These are phyloP conservation scores for Cladosporium sp. DNA, from an alignment of 2,329 filamentous ascomycete genomes.

Conservation along the genomic window DNA sequence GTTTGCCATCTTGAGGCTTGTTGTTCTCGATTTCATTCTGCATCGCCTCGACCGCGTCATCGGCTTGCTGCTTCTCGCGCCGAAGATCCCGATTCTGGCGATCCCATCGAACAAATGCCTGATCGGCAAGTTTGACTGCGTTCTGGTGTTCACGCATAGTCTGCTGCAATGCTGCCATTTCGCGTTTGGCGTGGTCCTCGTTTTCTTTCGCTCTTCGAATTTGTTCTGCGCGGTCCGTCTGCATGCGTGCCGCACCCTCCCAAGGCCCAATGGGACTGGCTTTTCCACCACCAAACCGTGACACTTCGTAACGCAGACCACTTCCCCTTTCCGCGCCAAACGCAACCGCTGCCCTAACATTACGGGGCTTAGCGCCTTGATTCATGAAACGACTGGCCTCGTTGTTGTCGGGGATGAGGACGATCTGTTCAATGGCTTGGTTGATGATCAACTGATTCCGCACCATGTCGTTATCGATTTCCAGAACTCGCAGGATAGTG, in stretches of 20 bases:
- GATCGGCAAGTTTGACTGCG: conserved; percentile 46
- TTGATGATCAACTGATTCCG: conserved; percentile 80
- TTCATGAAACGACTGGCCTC: conserved; percentile 69
- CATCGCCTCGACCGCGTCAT: conserved; percentile 60
- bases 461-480: conserved; percentile 72
- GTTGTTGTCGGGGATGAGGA: conserved; percentile 65
- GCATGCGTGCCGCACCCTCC: conserved; percentile 55
- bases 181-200: conserved; percentile 32
- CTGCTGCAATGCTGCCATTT: conserved; percentile 50
- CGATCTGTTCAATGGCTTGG: conserved; percentile 74
- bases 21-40: conserved; percentile 59
- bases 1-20: conserved; percentile 56
- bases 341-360: conserved; percentile 69
- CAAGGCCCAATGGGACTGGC: conserved; percentile 52
- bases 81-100: conserved; percentile 42
- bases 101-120: conserved; percentile 48
- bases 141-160: conserved; percentile 46
- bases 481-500: conserved; percentile 74
- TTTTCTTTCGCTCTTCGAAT: conserved; percentile 39
- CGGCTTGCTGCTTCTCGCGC: conserved; percentile 51
- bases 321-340: conserved; percentile 56
- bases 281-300: conserved; percentile 44
- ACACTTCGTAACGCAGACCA: conserved; percentile 56
- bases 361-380: conserved; percentile 51
- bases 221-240: conserved; percentile 29